These are phyloP conservation scores for Paecilomyces fulvus DNA, from an alignment of 2,329 filamentous ascomycete genomes.

Conservation along the genomic window DNA sequence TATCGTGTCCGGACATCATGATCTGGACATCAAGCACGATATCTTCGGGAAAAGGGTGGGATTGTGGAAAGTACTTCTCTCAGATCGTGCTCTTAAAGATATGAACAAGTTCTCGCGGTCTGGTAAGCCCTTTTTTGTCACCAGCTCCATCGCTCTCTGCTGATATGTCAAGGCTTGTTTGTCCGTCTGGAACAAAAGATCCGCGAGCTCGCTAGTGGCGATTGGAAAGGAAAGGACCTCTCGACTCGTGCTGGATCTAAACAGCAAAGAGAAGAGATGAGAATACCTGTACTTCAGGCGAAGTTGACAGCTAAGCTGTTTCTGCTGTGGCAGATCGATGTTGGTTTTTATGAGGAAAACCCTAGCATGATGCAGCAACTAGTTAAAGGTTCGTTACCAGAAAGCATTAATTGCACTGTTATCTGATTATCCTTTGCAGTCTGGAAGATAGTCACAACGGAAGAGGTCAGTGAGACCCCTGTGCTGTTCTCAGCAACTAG, in stretches of 20 bases:
- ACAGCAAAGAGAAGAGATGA: constrained; percentile 3
- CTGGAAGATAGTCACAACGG: neutral
- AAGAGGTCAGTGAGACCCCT: neutral
- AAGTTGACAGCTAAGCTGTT: constrained; percentile 5
- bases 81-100: constrained; percentile 7
- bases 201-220: constrained; percentile 11
- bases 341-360: constrained; percentile 10
- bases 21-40: constrained; percentile 2
- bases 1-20: neutral
- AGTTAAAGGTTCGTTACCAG: constrained; percentile 8
- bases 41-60: constrained; percentile 12
- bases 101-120: constrained; percentile 3
- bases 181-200: constrained; percentile 8
- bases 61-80: constrained; percentile 13
- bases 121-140: neutral
- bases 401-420: neutral
- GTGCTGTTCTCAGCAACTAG: neutral
- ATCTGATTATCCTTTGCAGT: neutral
- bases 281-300: constrained; percentile 7
- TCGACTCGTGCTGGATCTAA: constrained; percentile 3
- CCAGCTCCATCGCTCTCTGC: neutral
- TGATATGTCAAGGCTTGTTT: constrained; percentile 2
- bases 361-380: constrained; percentile 10
- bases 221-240: constrained; percentile 9
- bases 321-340: constrained; percentile 17